phyloP scores from a whole-genome alignment of 2,329 filamentous ascomycete species.

The Aspergillus sp. region DNA sequence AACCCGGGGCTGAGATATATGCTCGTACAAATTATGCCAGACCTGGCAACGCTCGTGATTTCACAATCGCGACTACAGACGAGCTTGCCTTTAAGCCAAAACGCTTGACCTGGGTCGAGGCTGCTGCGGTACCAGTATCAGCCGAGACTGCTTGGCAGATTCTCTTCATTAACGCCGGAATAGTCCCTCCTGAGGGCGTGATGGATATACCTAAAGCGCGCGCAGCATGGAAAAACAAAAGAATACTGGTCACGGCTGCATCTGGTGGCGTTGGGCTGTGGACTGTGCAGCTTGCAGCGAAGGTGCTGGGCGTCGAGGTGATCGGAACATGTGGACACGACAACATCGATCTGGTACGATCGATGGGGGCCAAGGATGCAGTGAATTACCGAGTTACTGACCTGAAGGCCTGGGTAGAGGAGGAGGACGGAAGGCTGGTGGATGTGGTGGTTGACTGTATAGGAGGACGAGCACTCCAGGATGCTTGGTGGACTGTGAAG shows the following conservation, averaged over 20 bases:
- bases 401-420: slow-evolving; percentile 33
- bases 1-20: slow-evolving; percentile 43
- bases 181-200: slow-evolving; percentile 5
- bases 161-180: slow-evolving; percentile 43
- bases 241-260: slow-evolving; percentile 49
- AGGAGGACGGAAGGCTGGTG: slow-evolving; percentile 31
- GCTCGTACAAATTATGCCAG: slow-evolving; percentile 38
- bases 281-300: slow-evolving; percentile 39
- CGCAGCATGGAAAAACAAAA: slow-evolving; percentile 32
- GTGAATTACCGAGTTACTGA: slow-evolving; percentile 41
- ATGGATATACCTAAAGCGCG: slow-evolving; percentile 4
- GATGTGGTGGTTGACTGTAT: slow-evolving; percentile 51
- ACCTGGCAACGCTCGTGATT: slow-evolving; percentile 42
- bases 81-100: slow-evolving; percentile 43
- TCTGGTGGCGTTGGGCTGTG: slow-evolving; percentile 50
- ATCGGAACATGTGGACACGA: slow-evolving; percentile 42
- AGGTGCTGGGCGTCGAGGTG: slow-evolving; percentile 36
- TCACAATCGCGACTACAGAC: slow-evolving; percentile 34
- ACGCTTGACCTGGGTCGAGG: slow-evolving; percentile 38
- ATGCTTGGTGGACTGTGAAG: slow-evolving; percentile 47
- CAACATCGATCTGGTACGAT: slow-evolving; percentile 43
- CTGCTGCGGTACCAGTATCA: slow-evolving; percentile 43
- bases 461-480: slow-evolving; percentile 44
- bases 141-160: slow-evolving; percentile 49
- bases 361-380: slow-evolving; percentile 44